Evolutionary conservation across 768 basidiomycete species (phyloP).

Genomic region (Mycena polygramma): DNA sequence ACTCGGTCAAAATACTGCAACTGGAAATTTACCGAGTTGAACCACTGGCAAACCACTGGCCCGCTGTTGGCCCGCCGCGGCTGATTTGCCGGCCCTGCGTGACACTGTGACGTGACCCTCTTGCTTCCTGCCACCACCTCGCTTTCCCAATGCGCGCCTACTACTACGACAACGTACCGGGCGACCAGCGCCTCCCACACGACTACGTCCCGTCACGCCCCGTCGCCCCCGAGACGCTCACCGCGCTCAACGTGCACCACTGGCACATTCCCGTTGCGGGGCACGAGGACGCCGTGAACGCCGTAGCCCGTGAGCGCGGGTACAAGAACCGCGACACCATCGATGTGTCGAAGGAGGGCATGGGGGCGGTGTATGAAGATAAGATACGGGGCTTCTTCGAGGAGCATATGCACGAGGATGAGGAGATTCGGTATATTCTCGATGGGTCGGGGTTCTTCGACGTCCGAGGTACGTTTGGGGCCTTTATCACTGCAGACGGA

Average conservation of each 20-base stretch:
- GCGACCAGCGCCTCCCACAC: conserved; percentile 87
- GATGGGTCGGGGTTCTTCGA: conserved; percentile 95
- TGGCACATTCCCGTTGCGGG: conserved; percentile 77
- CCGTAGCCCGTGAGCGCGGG: conserved; percentile 72
- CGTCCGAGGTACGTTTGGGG: conserved; percentile 76
- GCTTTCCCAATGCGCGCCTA: conserved; percentile 72
- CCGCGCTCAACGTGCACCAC: conserved; percentile 71
- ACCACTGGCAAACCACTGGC: no score
- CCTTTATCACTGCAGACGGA: no score
- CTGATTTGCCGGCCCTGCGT: no score
- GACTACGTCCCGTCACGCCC: conserved; percentile 72
- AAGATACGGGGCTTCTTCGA: conserved; percentile 88
- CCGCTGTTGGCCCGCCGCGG: no score
- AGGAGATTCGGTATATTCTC: conserved; percentile 93
- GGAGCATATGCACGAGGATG: conserved; percentile 97
- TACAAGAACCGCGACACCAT: conserved; percentile 91
- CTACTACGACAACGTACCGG: conserved; percentile 80
- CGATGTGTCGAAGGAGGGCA: conserved; percentile 79
- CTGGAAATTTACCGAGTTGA: no score
- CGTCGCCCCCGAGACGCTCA: conserved; percentile 64
- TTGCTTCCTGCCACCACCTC: no score
- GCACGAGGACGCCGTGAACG: conserved; percentile 69
- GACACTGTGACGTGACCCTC: no score
- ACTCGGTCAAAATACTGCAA: no score
- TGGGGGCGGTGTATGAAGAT: conserved; percentile 85